Evolutionary conservation across 1,284 basidiomycete species (phyloP), one percentile per base, ranked within the genome.

Genomic region (Abortiporus biennis): DNA sequence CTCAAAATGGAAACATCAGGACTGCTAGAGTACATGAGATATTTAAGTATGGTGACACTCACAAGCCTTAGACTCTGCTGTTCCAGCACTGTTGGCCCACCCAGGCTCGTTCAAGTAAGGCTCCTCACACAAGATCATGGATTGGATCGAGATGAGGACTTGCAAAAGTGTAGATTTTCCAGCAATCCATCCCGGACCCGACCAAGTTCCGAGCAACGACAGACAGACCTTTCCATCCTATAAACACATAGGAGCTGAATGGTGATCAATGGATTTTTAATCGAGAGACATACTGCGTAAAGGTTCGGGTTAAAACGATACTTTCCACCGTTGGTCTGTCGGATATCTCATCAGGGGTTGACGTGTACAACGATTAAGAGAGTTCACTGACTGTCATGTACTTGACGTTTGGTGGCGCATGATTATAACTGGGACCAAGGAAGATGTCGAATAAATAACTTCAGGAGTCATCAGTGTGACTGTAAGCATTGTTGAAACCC

Each of bases 161-260:
- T 62, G 59, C 24, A 92, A 68, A 31, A 93, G 63, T 3, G 91
- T 93, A 12, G 87, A 92, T 58, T 82, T 83, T 31, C 91, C 90
- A 11, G 87, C 55, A 29, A 91, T 73, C 91, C 91, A 95, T 16
- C 91, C 91, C 22, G 92, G 92, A 1, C 92, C 92, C 19, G 68
- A 62, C 91, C 92, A 94, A 15, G 92, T 94, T 21, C 92, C 92
- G n/a, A 94, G 71, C 20, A 94, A 67, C 25, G 86, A 91, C 31
- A 95, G 64, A 61, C 92, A 95, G 12, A 96, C 92, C 69, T 96
- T 95, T 22, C 85, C 88, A 54, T 92, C 85, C 83, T 89, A 31
- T 43, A 24, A 36, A 22, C 22, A 38, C 22, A 50, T 16, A 40
- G 29, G 24, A 30, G 33, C 44, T 29, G 37, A n/a, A 27, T 17